Evolutionary conservation across 1,284 basidiomycete species (phyloP).

Genomic region (Puccinia sorghi): DNA sequence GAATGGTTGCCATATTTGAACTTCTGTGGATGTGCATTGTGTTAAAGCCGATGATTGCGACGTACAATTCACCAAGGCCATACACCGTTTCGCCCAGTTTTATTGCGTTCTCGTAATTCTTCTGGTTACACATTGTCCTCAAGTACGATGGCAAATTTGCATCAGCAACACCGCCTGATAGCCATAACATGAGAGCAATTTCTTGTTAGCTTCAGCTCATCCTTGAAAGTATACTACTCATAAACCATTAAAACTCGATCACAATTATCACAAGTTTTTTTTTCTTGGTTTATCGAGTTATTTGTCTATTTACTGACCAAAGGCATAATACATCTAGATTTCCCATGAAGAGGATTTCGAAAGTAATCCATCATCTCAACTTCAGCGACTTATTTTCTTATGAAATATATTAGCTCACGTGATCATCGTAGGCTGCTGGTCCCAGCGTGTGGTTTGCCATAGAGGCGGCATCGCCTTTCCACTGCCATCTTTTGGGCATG

Average conservation of each 20-base stretch:
- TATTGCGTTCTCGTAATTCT: constrained; percentile 1
- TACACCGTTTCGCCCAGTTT: constrained; percentile 22
- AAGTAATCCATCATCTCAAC: neutral
- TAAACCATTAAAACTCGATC: constrained; percentile 23
- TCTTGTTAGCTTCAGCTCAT: neutral
- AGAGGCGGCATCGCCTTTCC: constrained; percentile 20
- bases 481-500: constrained; percentile 49
- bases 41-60: neutral
- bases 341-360: neutral
- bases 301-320: constrained; percentile 20
- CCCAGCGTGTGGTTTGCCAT: constrained; percentile 44
- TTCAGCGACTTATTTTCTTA: neutral
- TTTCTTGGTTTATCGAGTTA: neutral
- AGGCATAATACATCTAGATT: constrained; percentile 38
- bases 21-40: neutral
- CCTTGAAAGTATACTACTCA: no score
- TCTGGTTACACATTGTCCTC: constrained; percentile 66
- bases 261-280: constrained; percentile 60
- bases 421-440: constrained; percentile 47
- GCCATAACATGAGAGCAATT: neutral
- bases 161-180: constrained; percentile 67
- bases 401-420: no score
- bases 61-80: constrained; percentile 45
- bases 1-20: neutral
- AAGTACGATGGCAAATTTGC: constrained; percentile 68